Conservation (phyloP, 2,329 filamentous ascomycete genomes). For the Nigrospora oryzae region DNA sequence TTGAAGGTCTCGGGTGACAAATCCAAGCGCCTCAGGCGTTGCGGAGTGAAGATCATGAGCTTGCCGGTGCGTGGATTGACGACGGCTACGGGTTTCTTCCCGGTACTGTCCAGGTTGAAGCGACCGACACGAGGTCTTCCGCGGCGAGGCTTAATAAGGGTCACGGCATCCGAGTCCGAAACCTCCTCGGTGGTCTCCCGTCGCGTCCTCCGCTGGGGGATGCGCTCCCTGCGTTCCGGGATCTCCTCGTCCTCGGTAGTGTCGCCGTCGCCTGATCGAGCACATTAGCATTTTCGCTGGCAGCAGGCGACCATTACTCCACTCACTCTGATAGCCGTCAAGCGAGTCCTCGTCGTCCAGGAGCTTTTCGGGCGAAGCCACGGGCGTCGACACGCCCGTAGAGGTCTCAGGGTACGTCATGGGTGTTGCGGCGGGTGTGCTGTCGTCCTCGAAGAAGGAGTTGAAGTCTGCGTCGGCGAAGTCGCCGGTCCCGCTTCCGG, state of each 20-base stretch:
- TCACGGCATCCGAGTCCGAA: constrained; percentile 42
- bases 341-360: constrained; percentile 31
- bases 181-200: constrained; percentile 27
- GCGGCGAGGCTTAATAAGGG: constrained; percentile 35
- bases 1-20: constrained; percentile 48
- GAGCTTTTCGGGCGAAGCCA: constrained; percentile 17
- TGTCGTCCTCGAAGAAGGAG: constrained; percentile 26
- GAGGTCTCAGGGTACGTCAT: constrained; percentile 21
- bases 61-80: constrained; percentile 49
- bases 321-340: constrained; percentile 55
- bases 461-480: constrained; percentile 26
- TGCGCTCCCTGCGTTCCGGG: constrained; percentile 33
- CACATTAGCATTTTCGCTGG: neutral
- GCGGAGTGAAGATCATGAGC: constrained; percentile 56
- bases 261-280: constrained; percentile 45
- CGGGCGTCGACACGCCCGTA: constrained; percentile 22
- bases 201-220: constrained; percentile 37
- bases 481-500: constrained; percentile 16
- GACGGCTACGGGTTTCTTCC: constrained; percentile 50
- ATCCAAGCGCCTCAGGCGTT: constrained; percentile 36
- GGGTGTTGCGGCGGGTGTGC: constrained; percentile 32
- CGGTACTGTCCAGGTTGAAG: constrained; percentile 44
- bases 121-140: constrained; percentile 46
- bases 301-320: constrained; percentile 3
- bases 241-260: constrained; percentile 48